Conservation (phyloP, 2,329 filamentous ascomycete genomes). For the Apiospora rasikravindrae region DNA sequence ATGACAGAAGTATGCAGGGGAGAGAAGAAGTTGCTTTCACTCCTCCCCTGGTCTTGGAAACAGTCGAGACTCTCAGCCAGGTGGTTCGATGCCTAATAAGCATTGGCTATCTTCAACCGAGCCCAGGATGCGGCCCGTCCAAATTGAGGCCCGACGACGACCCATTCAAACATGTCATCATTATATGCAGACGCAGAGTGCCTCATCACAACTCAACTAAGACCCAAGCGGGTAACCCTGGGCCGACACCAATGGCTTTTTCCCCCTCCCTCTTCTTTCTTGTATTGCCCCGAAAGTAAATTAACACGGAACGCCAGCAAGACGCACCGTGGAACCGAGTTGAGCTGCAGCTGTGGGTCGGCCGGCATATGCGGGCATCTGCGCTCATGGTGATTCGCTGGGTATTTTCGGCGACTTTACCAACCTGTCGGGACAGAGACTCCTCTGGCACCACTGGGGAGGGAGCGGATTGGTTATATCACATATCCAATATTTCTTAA, state of each 20-base stretch:
- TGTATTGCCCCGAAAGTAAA: background rate
- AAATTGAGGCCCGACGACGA: background rate
- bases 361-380: background rate
- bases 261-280: background rate
- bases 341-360: slow-evolving; percentile 1
- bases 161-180: background rate
- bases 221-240: background rate
- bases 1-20: background rate
- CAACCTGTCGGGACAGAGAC: slow-evolving; percentile 6
- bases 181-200: background rate
- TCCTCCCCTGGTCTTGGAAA: background rate
- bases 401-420: slow-evolving; percentile 9
- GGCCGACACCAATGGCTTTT: background rate
- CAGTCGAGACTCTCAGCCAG: background rate
- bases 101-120: background rate
- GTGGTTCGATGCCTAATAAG: background rate
- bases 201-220: background rate
- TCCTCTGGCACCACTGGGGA: background rate
- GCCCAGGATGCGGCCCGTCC: background rate
- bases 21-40: background rate
- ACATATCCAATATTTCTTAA: background rate
- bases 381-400: background rate
- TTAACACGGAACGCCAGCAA: background rate
- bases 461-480: background rate
- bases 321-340: background rate